Evolutionary conservation across 306 rosid species (phyloP).

Genomic region (Prunus davidiana): DNA sequence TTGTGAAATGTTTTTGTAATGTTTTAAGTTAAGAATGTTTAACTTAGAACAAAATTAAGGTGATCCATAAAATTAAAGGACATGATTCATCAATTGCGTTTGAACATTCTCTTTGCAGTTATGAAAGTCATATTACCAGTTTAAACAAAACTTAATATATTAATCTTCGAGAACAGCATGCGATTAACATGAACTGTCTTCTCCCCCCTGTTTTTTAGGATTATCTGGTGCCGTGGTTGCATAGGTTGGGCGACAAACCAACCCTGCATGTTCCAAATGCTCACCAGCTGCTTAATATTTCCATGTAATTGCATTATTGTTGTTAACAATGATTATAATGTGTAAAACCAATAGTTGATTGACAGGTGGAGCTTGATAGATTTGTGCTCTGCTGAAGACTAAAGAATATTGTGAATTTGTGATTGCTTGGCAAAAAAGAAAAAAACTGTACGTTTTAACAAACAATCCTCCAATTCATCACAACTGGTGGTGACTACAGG

Average conservation of each 20-base stretch:
- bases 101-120: neutral
- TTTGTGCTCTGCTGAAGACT: neutral
- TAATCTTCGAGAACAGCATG: neutral
- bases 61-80: too few species aligned
- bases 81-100: neutral
- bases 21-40: too few species aligned
- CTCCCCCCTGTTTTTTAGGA: neutral
- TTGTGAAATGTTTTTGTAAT: too few species aligned
- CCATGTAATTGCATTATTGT: neutral
- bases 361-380: neutral
- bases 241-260: neutral
- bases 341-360: neutral
- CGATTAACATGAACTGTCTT: neutral
- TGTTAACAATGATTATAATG: too few species aligned
- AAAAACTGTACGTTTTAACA: neutral
- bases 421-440: neutral
- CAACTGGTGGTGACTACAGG: constrained; percentile 10
- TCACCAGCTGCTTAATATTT: neutral
- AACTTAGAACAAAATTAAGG: too few species aligned
- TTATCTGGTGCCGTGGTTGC: neutral
- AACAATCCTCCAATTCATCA: constrained; percentile 9
- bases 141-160: neutral
- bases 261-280: neutral
- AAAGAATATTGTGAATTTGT: neutral
- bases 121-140: neutral